Evolutionary conservation across 495 filamentous ascomycete species (phyloP).

Genomic region (Podospora didyma): DNA sequence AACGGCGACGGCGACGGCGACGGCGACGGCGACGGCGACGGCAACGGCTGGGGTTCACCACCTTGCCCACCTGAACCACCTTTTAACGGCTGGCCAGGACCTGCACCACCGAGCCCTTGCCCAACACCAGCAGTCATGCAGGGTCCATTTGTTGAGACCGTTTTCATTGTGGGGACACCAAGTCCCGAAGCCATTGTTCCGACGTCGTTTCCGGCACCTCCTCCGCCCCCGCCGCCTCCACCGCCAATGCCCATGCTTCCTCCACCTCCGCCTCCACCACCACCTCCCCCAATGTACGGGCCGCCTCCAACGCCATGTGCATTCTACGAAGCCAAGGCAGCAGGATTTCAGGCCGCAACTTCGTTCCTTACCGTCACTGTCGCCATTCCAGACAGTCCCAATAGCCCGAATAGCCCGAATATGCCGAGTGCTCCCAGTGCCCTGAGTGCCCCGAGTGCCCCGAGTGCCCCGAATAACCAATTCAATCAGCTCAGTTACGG

Average conservation of each 20-base stretch:
- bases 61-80: background rate
- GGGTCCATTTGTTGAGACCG: slow-evolving; percentile 9
- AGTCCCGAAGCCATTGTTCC: slow-evolving; percentile 5
- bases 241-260: background rate
- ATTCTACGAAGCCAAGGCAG: slow-evolving; percentile 8
- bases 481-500: slow-evolving; percentile 8
- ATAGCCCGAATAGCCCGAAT: background rate
- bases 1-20: slow-evolving; percentile 1
- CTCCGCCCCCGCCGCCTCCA: background rate
- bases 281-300: slow-evolving; percentile 8
- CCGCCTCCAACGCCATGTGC: slow-evolving; percentile 9
- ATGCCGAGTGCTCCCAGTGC: no score
- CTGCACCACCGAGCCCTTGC: background rate
- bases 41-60: background rate
- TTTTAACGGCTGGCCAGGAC: background rate
- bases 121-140: slow-evolving; percentile 1
- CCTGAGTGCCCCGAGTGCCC: background rate
- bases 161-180: slow-evolving; percentile 3
- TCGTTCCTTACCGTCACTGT: slow-evolving; percentile 18
- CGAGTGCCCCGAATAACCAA: background rate
- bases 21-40: background rate
- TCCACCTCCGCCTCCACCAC: slow-evolving; percentile 2
- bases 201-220: slow-evolving; percentile 1
- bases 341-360: background rate
- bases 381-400: background rate